Base-by-base conservation (phyloP, 257 asterid genomes). In the Solanum pimpinellifolium region DNA sequence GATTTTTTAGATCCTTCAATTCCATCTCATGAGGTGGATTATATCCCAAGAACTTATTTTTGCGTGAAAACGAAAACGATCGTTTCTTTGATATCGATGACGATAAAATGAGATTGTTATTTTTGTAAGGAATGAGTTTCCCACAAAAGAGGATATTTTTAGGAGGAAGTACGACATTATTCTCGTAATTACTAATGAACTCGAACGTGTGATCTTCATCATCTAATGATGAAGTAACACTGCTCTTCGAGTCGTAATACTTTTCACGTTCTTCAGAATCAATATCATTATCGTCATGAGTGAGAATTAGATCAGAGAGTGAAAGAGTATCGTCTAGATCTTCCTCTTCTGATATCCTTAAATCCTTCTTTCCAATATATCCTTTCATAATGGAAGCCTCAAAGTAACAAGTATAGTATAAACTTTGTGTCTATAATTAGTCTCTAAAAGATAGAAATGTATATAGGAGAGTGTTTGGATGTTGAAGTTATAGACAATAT, bases 131-230 rank as follows among this genome's bases (percentile, higher is more conserved):
- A 86, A 94, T 92, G 80, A 91, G 89, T 44, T 93, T 95, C 4
- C 97, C 98, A 27, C 98, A 93, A 88, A 94, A 95, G 88, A 94
- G 70, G 89, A 94, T 90, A 90, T 87, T 90, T 70, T 93, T 91
- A 3, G 87, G 86, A 10, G 84, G 74, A 29, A 59, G 13, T 18
- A 72, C 10, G 9, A 14, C 15, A 10, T n/a, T 16, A 9, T 82
- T 83, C 10, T 44, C 39, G 78, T 68, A 66, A 27, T 65, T 84
- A 80, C 90, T 87, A 72, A 76, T 87, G 83, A 92, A 92, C 89
- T 77, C 62, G 20, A 77, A 77, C 2, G 18, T 9, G 41, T 77
- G 14, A 12, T 77, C 83, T 13, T n/a, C 15, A 44, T 8, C 10
- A n/a, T 31, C 56, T 16, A 3, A 77, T 77, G 83, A 72, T 16